A percentile compares a stretch with the other conserved stretches of the same genome.
These are phyloP conservation scores for Monoraphidium neglectum DNA, from an alignment of 139 green algal genomes.

Conservation along the genomic window DNA sequence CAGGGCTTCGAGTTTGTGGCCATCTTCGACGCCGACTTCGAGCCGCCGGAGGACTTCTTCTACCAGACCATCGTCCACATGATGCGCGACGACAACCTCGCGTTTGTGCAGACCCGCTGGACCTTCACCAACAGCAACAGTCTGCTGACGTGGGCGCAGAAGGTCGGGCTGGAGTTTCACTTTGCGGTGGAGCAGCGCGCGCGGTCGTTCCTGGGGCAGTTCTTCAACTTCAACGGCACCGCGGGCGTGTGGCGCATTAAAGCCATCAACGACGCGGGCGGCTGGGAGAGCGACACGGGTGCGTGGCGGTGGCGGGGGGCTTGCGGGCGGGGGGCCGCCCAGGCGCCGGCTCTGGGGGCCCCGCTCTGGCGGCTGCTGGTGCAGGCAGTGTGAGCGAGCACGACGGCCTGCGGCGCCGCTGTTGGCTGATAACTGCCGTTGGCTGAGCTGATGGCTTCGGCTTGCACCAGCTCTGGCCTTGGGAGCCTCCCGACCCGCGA, in stretches of 20 bases:
- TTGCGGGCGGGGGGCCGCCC: too few relatives aligned
- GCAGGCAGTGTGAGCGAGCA: too few relatives aligned
- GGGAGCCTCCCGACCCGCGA: too few relatives aligned
- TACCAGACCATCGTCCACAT: constrained; percentile 38
- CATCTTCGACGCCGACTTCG: constrained; percentile 63
- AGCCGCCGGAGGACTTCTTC: constrained; percentile 72
- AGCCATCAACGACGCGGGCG: constrained; percentile 86
- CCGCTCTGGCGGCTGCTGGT: too few relatives aligned
- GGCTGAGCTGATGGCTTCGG: too few relatives aligned
- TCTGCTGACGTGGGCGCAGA: constrained; percentile 76
- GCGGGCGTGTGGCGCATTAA: constrained; percentile 49
- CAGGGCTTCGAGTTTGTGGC: constrained; percentile 55
- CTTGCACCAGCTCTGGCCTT: too few relatives aligned
- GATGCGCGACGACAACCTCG: constrained; percentile 49
- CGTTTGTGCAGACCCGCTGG: constrained; percentile 85
- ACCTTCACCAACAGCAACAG: constrained; percentile 66
- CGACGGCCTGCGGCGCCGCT: too few relatives aligned
- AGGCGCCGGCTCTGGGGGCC: too few relatives aligned
- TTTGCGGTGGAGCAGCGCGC: constrained; percentile 67
- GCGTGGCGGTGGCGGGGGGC: too few relatives aligned
- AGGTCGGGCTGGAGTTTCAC: constrained; percentile 55
- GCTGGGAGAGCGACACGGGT: constrained; percentile 93
- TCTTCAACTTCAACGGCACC: constrained; percentile 77
- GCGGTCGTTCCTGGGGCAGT: constrained; percentile 58
- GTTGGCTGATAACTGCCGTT: too few relatives aligned